These are phyloP conservation scores for Talaromyces sp. DNA, from an alignment of 2,329 filamentous ascomycete genomes.

Conservation along the genomic window DNA sequence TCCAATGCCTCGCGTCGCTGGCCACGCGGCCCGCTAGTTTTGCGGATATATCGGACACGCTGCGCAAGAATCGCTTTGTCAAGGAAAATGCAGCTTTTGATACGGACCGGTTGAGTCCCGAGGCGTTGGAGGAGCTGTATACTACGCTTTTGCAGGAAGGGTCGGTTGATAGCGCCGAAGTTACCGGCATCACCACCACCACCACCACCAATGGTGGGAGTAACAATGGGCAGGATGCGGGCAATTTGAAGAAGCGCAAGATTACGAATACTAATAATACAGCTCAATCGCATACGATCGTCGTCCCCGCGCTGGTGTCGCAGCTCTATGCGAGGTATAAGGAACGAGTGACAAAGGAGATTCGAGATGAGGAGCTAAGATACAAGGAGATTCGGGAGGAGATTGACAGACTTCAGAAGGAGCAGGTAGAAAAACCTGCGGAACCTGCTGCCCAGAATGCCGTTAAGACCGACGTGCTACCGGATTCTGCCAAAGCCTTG, in stretches of 20 bases:
- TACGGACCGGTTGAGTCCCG: conserved; percentile 65
- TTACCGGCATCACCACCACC: conserved; percentile 22
- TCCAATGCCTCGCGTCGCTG: conserved; percentile 68
- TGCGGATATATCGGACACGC: conserved; percentile 63
- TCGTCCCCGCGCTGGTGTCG: conserved; percentile 64
- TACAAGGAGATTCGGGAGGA: conserved; percentile 62
- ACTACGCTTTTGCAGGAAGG: conserved; percentile 71
- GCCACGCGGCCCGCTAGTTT: conserved; percentile 63
- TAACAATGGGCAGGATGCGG: conserved; percentile 18
- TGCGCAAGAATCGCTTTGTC: conserved; percentile 69
- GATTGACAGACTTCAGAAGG: conserved; percentile 61
- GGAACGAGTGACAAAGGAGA: conserved; percentile 61
- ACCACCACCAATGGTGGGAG: conserved; percentile 21
- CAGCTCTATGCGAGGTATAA: conserved; percentile 71
- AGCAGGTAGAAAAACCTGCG: conserved; percentile 43
- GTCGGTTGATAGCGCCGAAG: conserved; percentile 40
- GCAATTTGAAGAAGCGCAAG: conserved; percentile 67
- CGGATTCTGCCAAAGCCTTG: conserved; percentile 11
- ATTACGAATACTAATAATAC: conserved; percentile 63
- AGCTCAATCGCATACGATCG: conserved; percentile 58
- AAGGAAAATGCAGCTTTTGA: conserved; percentile 67
- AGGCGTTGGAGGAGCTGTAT: conserved; percentile 74
- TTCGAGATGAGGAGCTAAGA: conserved; percentile 66
- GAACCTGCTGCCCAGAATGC: conserved; percentile 5
- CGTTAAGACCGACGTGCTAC: conserved; percentile 1